Base-by-base conservation (phyloP, 2,329 filamentous ascomycete genomes). In the Monilinia fructigena region DNA sequence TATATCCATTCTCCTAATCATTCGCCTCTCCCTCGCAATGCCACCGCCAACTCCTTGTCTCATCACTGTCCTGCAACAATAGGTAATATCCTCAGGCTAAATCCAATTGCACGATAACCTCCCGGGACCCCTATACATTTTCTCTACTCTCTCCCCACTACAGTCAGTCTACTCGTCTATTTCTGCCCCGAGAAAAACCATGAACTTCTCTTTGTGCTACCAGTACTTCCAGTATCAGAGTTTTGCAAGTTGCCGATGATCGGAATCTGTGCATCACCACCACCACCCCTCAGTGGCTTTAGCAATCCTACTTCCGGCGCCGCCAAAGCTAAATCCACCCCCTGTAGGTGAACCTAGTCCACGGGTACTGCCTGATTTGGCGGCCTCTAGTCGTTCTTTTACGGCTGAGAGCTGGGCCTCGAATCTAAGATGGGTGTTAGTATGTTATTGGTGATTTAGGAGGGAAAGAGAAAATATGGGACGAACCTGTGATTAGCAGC, bases 391-490 rank as follows among this genome's bases (percentile, higher is more conserved):
- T 70, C 95, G 91, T 78, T 99, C 95, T 83, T 98, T 99, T 80
- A 99, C 95, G 62, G 93, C 93, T 54, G 93, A 91, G 77, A 99
- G 91, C 81, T 99, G 95, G 48, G 92, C 89, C 82, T 99, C 95
- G 82, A 99, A 99, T 78, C 95, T 98, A 77, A 63, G 23, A 55
- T 14, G 12, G 26, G 23, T 16, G 20, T 42, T 54, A 63, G 75
- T 68, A 74, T 68, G 67, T 70, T 64, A 52, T 48, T 31, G 16
- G 20, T 52, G 45, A 18, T 28, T 45, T 12, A 52, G 12, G 59
- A 53, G 52, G 23, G 14, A 45, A 26, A 58, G n/a, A n/a, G 23
- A 48, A 18, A 47, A 66, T 47, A 63, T 68, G 60, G 42, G 66
- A 84, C 89, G 74, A 88, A 97, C 95, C 96, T 91, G 81, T 98